phyloP scores from a whole-genome alignment of 1,139 yeast species.

The Casaregolazyma suthepensis region DNA sequence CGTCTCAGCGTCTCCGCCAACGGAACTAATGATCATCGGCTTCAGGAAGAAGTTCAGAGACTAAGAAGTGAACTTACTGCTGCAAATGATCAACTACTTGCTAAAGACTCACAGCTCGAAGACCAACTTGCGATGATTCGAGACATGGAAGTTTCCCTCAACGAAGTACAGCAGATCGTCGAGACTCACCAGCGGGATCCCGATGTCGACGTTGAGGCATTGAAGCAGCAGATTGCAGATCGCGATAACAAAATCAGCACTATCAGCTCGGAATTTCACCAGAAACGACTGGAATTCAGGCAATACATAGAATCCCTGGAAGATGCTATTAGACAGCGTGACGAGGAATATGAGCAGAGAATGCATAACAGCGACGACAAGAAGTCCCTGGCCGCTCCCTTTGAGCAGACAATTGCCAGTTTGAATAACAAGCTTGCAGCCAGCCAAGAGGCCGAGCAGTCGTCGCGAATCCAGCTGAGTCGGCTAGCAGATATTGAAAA shows the following conservation, averaged over 20 bases:
- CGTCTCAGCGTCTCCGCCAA: conserved; percentile 1
- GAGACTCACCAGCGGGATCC: conserved; percentile 13
- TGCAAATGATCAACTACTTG: conserved; percentile 13
- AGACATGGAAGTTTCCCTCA: conserved; percentile 28
- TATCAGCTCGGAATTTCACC: conserved; percentile 27
- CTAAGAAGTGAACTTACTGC: conserved; percentile 18
- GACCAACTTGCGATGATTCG: conserved; percentile 26
- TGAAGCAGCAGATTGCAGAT: conserved; percentile 22
- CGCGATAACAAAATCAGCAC: conserved; percentile 25
- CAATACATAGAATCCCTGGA: conserved; percentile 28
- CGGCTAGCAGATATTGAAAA: conserved; percentile 31
- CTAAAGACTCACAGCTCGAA: conserved; percentile 23
- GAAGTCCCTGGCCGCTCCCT: conserved; percentile 13
- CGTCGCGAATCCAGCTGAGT: conserved; percentile 24
- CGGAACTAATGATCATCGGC: background rate
- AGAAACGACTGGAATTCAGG: conserved; percentile 31
- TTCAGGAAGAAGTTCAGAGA: conserved; percentile 11
- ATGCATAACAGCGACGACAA: conserved; percentile 19
- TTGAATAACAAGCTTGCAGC: conserved; percentile 23
- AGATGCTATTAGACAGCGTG: conserved; percentile 24
- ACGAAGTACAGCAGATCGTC: conserved; percentile 28
- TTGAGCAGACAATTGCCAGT: conserved; percentile 21
- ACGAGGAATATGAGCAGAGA: conserved; percentile 6
- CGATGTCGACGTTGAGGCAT: conserved; percentile 20
- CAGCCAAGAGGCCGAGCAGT: conserved; percentile 23